Conservation (phyloP, 495 filamentous ascomycete genomes). For the Daldinia concentrica region DNA sequence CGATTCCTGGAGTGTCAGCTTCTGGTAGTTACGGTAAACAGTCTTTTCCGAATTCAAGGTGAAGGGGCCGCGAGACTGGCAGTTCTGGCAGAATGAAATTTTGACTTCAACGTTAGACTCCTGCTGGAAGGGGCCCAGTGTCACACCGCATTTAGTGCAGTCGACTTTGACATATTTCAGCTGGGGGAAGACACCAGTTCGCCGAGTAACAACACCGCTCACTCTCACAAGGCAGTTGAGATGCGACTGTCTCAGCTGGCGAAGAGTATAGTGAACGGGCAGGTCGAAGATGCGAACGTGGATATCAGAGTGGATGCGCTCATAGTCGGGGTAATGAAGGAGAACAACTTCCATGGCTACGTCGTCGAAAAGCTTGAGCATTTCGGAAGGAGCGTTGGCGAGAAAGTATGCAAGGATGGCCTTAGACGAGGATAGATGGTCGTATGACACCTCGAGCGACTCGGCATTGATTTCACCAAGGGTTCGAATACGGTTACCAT, state of each 20-base stretch:
- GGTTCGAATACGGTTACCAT: conserved; percentile 89
- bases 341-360: conserved; percentile 95
- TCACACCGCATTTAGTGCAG: conserved; percentile 91
- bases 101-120: conserved; percentile 96
- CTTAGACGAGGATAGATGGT: conserved; percentile 86
- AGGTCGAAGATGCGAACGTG: conserved; percentile 97
- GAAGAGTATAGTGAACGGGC: conserved; percentile 94
- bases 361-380: conserved; percentile 95
- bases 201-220: conserved; percentile 92
- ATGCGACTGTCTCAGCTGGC: conserved; percentile 94
- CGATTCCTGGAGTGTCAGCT: conserved; percentile 95
- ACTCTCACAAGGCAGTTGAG: conserved; percentile 97
- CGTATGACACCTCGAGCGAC: conserved; percentile 94
- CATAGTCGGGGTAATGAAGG: conserved; percentile 96
- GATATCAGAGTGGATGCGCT: conserved; percentile 96
- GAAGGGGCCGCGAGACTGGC: conserved; percentile 95
- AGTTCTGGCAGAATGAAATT: conserved; percentile 96
- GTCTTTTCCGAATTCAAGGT: conserved; percentile 97
- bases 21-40: conserved; percentile 99
- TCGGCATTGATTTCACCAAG: conserved; percentile 97
- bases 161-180: conserved; percentile 98
- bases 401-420: conserved; percentile 98
- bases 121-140: conserved; percentile 95
- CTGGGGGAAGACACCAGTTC: conserved; percentile 98
- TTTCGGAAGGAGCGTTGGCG: conserved; percentile 91